Evolutionary conservation across 768 basidiomycete genomes (phyloP), one percentile per base, ranked within the genome.

Genomic region (Naganishia antarctica): DNA sequence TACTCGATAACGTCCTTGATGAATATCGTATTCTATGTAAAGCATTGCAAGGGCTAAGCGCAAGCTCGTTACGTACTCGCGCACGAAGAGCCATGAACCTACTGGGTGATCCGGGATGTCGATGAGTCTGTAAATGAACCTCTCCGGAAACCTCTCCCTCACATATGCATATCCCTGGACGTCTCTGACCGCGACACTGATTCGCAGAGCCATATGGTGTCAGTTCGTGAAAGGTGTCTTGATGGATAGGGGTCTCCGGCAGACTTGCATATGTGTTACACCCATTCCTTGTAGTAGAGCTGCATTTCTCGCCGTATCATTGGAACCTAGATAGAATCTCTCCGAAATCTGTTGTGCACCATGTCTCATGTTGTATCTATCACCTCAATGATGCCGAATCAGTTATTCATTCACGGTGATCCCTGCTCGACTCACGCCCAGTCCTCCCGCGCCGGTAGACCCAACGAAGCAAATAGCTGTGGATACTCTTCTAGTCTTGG

Each of bases 341-440:
- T 74, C 73, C 8, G 76, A 68, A 57, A 78, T 73, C 47, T 70
- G 61, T 50, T 78, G 77, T 23, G 76, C 69, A 58, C 75, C 71
- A 65, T 76, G 50, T 29, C 77, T 66, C 78, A 78, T 78, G 59
- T 76, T 75, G 53, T 78, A 77, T 60, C 78, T 78, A 57, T 18
- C 31, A 16, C 7, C 4, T 4, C 32, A 37, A 25, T 8, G 15
- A 37, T 34, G 57, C 7, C 9, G 21, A 26, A 23, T 50, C 7
- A 50, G 13, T 4, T 7, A 28, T 4, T 8, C 12, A 23, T 4
- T 26, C 11, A 6, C n/a, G 7, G 26, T 26, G 7, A 50, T 15
- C 15, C 6, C 7, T 23, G 25, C 6, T 16, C 8, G 26, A 47
- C 53, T 37, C 32, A 65, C 63, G 29, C 57, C 63, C 63, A 65